phyloP scores from a whole-genome alignment of 257 asterid species.

The Perilla frutescens region DNA sequence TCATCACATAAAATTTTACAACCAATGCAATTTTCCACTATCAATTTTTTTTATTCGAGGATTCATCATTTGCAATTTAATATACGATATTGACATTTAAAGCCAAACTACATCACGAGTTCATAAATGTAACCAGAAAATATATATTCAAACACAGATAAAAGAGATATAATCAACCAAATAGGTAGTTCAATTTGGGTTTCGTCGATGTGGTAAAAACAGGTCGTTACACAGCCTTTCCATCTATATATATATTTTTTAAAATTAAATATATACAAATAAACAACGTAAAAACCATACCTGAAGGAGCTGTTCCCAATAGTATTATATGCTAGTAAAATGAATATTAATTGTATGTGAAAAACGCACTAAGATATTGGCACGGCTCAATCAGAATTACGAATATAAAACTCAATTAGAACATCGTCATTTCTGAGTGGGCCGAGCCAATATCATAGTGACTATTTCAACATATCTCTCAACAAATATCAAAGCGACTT shows the following conservation, averaged over 20 bases:
- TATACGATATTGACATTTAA: background rate
- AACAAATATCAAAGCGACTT: background rate
- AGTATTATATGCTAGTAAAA: background rate
- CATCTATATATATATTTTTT: background rate
- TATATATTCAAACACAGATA: background rate
- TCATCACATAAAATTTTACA: too few relatives aligned
- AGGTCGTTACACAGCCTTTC: background rate
- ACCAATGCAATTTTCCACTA: too few relatives aligned
- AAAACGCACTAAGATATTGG: conserved; percentile 67
- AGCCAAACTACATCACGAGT: background rate
- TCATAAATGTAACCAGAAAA: background rate
- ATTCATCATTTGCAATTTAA: too few relatives aligned
- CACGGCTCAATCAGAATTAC: conserved; percentile 68
- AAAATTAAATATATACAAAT: background rate
- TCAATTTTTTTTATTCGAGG: too few relatives aligned
- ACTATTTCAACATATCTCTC: conserved; percentile 40
- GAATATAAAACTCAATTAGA: background rate
- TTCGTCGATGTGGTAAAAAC: background rate
- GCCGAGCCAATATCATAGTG: conserved; percentile 61
- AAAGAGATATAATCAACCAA: background rate
- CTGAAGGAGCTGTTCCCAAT: background rate
- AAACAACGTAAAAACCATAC: conserved; percentile 15
- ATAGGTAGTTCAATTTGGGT: too few relatives aligned
- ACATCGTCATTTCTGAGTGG: conserved; percentile 46
- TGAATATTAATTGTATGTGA: conserved; percentile 24